Evolutionary conservation across 768 basidiomycete species (phyloP).

Genomic region (Rhodosporidiobolus sp.): DNA sequence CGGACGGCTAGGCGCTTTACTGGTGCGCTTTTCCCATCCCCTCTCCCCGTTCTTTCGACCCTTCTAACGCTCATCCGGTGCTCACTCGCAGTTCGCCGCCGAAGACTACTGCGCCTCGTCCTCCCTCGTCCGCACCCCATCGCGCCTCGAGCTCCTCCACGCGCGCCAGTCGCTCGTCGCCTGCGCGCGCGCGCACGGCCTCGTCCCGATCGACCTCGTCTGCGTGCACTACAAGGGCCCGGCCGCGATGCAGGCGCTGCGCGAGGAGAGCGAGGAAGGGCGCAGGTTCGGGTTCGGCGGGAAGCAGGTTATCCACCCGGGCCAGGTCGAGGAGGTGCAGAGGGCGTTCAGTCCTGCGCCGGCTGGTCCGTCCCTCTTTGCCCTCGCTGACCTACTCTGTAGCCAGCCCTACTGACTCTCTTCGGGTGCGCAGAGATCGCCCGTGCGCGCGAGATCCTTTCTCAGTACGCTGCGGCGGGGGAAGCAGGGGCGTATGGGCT

Average conservation of each 20-base stretch:
- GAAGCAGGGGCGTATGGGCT: conserved; percentile 65
- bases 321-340: conserved; percentile 74
- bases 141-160: conserved; percentile 72
- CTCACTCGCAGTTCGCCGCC: conserved; percentile 70
- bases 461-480: conserved; percentile 58
- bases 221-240: conserved; percentile 73
- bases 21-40: background rate
- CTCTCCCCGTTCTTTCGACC: conserved; percentile 39
- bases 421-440: conserved; percentile 60
- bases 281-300: conserved; percentile 71
- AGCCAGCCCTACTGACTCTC: background rate
- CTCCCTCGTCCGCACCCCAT: conserved; percentile 69
- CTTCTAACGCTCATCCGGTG: conserved; percentile 60
- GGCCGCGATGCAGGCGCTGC: conserved; percentile 64
- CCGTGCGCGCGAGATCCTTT: conserved; percentile 70
- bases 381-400: background rate
- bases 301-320: conserved; percentile 88
- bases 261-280: conserved; percentile 75
- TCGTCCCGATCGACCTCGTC: conserved; percentile 90
- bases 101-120: conserved; percentile 95
- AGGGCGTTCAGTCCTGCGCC: conserved; percentile 70
- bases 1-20: background rate
- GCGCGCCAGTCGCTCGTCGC: conserved; percentile 78
- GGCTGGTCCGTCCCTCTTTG: conserved; percentile 54
- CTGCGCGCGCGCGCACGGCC: conserved; percentile 74